These are phyloP conservation scores for Penicillium nucicola DNA, from an alignment of 495 filamentous ascomycete genomes.

Conservation along the genomic window DNA sequence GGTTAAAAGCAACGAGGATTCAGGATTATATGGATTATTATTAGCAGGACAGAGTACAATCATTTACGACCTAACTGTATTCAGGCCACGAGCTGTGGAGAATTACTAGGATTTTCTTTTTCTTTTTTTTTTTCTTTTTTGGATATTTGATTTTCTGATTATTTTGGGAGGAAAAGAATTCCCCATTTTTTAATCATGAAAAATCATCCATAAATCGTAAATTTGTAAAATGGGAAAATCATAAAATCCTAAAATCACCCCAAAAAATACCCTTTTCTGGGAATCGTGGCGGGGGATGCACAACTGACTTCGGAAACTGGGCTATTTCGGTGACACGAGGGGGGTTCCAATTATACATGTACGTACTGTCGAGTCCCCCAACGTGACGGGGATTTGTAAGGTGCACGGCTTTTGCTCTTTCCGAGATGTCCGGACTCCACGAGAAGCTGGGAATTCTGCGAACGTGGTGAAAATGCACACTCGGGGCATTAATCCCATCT, in stretches of 20 bases:
- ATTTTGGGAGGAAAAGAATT: neutral
- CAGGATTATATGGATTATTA: slow-evolving; percentile 26
- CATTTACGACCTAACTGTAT: slow-evolving; percentile 22
- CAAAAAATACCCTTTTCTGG: too few species aligned
- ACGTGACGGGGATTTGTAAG: too few species aligned
- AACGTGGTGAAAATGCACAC: slow-evolving; percentile 1
- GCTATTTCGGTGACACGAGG: neutral
- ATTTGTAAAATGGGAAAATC: neutral
- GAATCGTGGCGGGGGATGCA: slow-evolving; percentile 34
- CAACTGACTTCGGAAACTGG: slow-evolving; percentile 15
- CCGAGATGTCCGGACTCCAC: slow-evolving; percentile 13
- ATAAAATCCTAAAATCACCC: too few species aligned
- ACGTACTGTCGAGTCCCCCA: too few species aligned
- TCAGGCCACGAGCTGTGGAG: slow-evolving; percentile 25
- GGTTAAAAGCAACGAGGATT: slow-evolving; percentile 25
- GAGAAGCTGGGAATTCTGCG: neutral
- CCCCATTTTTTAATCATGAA: too few species aligned
- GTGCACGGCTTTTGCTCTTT: slow-evolving; percentile 3
- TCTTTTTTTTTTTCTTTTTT: slow-evolving; percentile 6
- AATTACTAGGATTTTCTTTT: too few species aligned
- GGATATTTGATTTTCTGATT: neutral
- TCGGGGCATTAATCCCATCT: slow-evolving; percentile 26
- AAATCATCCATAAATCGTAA: slow-evolving; percentile 5
- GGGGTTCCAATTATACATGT: too few species aligned
- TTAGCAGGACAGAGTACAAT: slow-evolving; percentile 30